A percentile compares a stretch with the other conserved stretches of the same genome.
Conservation (phyloP, 345 rosid species). For the Salix purpurea region DNA sequence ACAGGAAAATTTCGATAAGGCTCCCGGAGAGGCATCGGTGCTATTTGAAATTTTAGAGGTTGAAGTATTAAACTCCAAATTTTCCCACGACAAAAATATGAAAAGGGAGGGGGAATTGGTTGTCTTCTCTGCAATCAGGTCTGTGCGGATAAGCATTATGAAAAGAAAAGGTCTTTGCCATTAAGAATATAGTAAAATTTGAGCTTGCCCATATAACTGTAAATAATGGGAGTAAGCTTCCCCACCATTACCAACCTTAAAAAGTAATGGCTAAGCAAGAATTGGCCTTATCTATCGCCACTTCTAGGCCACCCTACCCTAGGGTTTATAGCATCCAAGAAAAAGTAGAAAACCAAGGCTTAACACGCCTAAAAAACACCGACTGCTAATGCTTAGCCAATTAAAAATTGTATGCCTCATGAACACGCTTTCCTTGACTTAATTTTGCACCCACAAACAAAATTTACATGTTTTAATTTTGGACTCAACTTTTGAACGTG, state of each 20-base stretch:
- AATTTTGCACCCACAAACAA: not conserved
- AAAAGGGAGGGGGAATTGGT: too few relatives aligned
- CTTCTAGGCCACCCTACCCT: slow-evolving; percentile 9
- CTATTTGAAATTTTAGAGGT: too few relatives aligned
- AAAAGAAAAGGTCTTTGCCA: not conserved
- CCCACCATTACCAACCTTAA: slow-evolving; percentile 31
- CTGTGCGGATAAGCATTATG: too few relatives aligned
- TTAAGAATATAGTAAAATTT: not conserved
- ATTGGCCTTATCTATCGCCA: slow-evolving; percentile 16
- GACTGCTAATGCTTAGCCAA: not conserved
- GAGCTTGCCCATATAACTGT: not conserved
- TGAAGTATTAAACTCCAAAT: too few relatives aligned
- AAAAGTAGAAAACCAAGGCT: slow-evolving; percentile 13
- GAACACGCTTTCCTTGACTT: not conserved
- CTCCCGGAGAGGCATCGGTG: too few relatives aligned
- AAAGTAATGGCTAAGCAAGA: slow-evolving; percentile 17
- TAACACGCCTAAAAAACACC: not conserved
- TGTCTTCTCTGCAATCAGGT: slow-evolving; percentile 1
- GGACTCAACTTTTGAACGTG: too few relatives aligned
- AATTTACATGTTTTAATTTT: not conserved
- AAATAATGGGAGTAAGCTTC: slow-evolving; percentile 17
- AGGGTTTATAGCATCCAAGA: slow-evolving; percentile 33
- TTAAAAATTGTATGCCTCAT: not conserved
- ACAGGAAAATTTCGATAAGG: too few relatives aligned
- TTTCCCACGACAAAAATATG: too few relatives aligned